phyloP scores from a whole-genome alignment of 495 filamentous ascomycete genomes.

The Hyphodiscus hymeniophilus region DNA sequence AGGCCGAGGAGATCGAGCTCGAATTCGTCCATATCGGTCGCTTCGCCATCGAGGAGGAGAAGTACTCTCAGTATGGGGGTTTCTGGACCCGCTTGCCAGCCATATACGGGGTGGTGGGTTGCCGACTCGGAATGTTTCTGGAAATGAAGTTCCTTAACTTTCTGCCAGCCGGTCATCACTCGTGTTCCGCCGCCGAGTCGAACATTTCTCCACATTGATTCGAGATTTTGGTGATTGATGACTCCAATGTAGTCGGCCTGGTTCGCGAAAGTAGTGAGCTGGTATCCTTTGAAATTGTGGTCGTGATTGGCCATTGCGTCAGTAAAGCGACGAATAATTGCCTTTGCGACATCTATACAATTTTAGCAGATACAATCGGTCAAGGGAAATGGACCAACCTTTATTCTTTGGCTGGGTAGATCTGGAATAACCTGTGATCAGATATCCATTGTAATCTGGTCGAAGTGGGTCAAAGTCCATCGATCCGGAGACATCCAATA shows the following conservation, averaged over 20 bases:
- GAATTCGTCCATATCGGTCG: slow-evolving; percentile 42
- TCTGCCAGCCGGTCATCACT: slow-evolving; percentile 43
- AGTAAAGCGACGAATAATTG: slow-evolving; percentile 36
- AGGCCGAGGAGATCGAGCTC: slow-evolving; percentile 38
- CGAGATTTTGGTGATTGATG: slow-evolving; percentile 31
- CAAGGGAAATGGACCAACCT: slow-evolving; percentile 20
- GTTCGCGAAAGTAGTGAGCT: slow-evolving; percentile 34
- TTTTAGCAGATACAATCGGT: background rate
- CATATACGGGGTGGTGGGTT: slow-evolving; percentile 36
- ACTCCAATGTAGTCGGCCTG: slow-evolving; percentile 30
- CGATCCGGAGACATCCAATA: slow-evolving; percentile 37
- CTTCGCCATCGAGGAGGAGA: slow-evolving; percentile 37
- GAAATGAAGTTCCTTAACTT: slow-evolving; percentile 39
- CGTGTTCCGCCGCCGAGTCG: slow-evolving; percentile 31
- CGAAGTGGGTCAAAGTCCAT: slow-evolving; percentile 37
- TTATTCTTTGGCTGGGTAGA: slow-evolving; percentile 39
- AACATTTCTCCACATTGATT: slow-evolving; percentile 30
- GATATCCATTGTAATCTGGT: slow-evolving; percentile 34
- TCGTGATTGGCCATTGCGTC: slow-evolving; percentile 38
- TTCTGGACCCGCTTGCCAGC: slow-evolving; percentile 39
- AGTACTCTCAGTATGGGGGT: slow-evolving; percentile 37
- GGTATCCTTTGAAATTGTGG: slow-evolving; percentile 31
- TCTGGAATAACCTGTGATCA: slow-evolving; percentile 30
- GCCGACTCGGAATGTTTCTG: slow-evolving; percentile 38
- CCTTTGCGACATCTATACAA: slow-evolving; percentile 31